A percentile compares a stretch with the other conserved stretches of the same genome.
These are phyloP conservation scores for Hydnum rufescens DNA, from an alignment of 768 basidiomycete species.

Conservation along the genomic window DNA sequence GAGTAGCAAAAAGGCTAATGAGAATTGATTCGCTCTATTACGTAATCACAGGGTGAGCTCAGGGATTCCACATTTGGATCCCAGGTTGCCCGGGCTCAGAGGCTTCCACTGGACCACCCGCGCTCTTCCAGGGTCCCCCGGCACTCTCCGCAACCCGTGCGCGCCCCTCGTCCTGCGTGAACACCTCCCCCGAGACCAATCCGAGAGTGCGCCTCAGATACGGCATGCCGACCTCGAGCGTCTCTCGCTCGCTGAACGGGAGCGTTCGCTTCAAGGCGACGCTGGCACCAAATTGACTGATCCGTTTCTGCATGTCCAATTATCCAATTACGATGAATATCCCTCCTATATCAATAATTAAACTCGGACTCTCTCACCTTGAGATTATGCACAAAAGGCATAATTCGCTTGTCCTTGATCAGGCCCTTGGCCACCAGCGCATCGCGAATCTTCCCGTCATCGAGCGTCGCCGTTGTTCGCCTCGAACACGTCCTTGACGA, in stretches of 20 bases:
- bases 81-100: conserved; percentile 78
- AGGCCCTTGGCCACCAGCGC: conserved; percentile 48
- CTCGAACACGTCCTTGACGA: conserved; percentile 48
- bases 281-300: conserved; percentile 50
- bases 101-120: conserved; percentile 49
- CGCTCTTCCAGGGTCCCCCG: conserved; percentile 31
- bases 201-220: conserved; percentile 65
- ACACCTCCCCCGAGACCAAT: conserved; percentile 48
- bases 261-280: conserved; percentile 67
- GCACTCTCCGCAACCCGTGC: conserved; percentile 30
- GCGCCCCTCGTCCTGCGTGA: conserved; percentile 21
- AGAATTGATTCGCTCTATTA: no score
- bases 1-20: no score
- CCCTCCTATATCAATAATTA: no score
- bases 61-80: no score
- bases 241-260: conserved; percentile 47
- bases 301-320: conserved; percentile 43
- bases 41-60: no score
- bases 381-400: conserved; percentile 89
- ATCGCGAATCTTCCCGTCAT: conserved; percentile 62
- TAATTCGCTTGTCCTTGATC: conserved; percentile 87
- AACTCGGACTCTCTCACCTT: no score
- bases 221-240: conserved; percentile 47
- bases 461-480: conserved; percentile 41
- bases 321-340: conserved; percentile 3